phyloP scores from a whole-genome alignment of 2,329 filamentous ascomycete species.

The Neopestalotiopsis sp. region DNA sequence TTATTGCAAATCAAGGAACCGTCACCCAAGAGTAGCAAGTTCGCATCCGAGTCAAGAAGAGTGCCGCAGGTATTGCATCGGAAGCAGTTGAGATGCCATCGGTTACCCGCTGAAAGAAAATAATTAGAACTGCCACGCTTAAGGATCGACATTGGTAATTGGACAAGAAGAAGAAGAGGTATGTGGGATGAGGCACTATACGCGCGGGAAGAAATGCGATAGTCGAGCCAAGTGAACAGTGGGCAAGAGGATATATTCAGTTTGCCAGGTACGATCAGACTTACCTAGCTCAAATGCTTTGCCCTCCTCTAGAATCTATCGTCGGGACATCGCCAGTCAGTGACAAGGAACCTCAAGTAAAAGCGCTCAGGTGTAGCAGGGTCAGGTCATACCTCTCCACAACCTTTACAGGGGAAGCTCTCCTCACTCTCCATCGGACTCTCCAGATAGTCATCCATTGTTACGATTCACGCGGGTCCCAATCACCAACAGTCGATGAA shows the following conservation, averaged over 20 bases:
- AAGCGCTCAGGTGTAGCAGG: constrained; percentile 22
- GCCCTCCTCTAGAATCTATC: constrained; percentile 93
- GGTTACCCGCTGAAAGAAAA: constrained; percentile 75
- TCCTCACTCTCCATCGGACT: constrained; percentile 79
- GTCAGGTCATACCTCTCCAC: constrained; percentile 75
- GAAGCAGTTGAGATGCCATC: constrained; percentile 99
- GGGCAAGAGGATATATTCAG: constrained; percentile 15
- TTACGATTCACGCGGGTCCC: constrained; percentile 29
- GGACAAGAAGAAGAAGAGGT: constrained; percentile 8
- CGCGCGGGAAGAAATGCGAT: background rate
- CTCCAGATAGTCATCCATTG: constrained; percentile 68
- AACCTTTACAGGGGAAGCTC: constrained; percentile 88
- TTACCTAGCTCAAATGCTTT: constrained; percentile 97
- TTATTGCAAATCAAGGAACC: constrained; percentile 99
- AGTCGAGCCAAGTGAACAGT: background rate
- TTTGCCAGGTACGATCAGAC: constrained; percentile 34
- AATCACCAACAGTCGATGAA: constrained; percentile 1
- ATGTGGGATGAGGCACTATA: background rate
- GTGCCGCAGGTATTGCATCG: constrained; percentile 95
- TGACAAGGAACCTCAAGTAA: constrained; percentile 22
- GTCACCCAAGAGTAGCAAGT: constrained; percentile 94
- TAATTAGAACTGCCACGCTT: constrained; percentile 31
- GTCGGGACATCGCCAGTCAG: constrained; percentile 29
- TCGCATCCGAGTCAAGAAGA: constrained; percentile 96
- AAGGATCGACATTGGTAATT: constrained; percentile 21